A percentile compares a stretch with the other conserved stretches of the same genome.
These are phyloP conservation scores for Striga hermonthica DNA, from an alignment of 305 asterid genomes.

Conservation along the genomic window DNA sequence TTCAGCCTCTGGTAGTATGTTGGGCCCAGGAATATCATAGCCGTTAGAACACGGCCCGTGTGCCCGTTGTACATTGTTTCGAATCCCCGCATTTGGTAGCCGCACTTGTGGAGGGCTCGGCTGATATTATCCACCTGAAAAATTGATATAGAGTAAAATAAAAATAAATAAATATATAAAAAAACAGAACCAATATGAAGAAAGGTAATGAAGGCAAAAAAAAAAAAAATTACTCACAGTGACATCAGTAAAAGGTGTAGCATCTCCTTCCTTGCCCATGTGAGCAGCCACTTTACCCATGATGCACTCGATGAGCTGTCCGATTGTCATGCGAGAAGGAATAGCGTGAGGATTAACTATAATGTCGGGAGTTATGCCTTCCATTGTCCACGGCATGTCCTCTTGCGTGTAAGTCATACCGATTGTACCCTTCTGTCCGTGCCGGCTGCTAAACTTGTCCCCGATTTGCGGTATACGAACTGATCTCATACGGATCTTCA, in stretches of 20 bases:
- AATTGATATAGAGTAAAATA: not conserved
- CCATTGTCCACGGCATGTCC: slow-evolving; percentile 92
- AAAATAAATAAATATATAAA: too few relatives aligned
- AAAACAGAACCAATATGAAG: too few relatives aligned
- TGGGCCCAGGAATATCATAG: slow-evolving; percentile 77
- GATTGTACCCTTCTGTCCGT: slow-evolving; percentile 94
- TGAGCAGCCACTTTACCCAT: slow-evolving; percentile 99
- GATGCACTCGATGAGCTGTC: slow-evolving; percentile 92
- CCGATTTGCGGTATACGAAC: slow-evolving; percentile 94
- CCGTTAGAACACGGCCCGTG: slow-evolving; percentile 60
- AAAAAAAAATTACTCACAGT: slow-evolving; percentile 38
- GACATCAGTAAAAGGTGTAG: slow-evolving; percentile 89
- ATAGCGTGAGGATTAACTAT: slow-evolving; percentile 94
- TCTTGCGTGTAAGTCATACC: slow-evolving; percentile 97
- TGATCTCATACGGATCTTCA: slow-evolving; percentile 86
- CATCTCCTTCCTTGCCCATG: slow-evolving; percentile 97
- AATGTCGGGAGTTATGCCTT: slow-evolving; percentile 91
- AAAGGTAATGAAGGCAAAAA: not conserved
- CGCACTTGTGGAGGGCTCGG: slow-evolving; percentile 78
- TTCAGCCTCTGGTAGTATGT: slow-evolving; percentile 83
- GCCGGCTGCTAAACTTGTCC: slow-evolving; percentile 91
- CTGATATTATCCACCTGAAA: slow-evolving; percentile 63
- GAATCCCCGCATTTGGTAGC: slow-evolving; percentile 82
- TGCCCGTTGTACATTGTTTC: slow-evolving; percentile 91
- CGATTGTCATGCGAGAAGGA: slow-evolving; percentile 96